Evolutionary conservation across 2,329 filamentous ascomycete genomes (phyloP).

Genomic region (Parafenestella ontariensis): DNA sequence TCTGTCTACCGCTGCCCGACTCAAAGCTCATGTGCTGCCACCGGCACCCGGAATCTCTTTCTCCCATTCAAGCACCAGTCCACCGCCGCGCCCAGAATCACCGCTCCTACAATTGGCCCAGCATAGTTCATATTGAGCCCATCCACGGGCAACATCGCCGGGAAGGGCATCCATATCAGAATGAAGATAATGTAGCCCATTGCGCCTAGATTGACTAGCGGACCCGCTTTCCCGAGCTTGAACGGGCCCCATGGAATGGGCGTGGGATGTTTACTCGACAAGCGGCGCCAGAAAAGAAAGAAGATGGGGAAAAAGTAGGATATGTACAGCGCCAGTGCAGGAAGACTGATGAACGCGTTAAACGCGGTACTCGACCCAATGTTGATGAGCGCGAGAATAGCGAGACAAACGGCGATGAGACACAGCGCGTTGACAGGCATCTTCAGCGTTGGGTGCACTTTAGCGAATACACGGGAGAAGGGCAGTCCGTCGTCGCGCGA

Average conservation of each 20-base stretch:
- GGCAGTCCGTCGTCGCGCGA: slow-evolving; percentile 56
- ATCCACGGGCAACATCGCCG: slow-evolving; percentile 25
- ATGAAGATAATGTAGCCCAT: slow-evolving; percentile 33
- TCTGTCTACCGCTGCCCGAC: too few species aligned
- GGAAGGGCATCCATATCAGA: slow-evolving; percentile 38
- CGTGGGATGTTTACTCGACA: slow-evolving; percentile 9
- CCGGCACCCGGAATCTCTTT: slow-evolving; percentile 35
- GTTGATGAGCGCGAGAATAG: slow-evolving; percentile 40
- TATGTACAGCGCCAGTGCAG: slow-evolving; percentile 35
- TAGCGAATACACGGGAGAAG: slow-evolving; percentile 34
- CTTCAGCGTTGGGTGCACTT: slow-evolving; percentile 28
- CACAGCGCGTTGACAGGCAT: slow-evolving; percentile 27
- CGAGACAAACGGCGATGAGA: slow-evolving; percentile 31
- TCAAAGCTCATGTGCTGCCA: not conserved
- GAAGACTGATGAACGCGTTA: slow-evolving; percentile 42
- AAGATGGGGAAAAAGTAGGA: slow-evolving; percentile 41
- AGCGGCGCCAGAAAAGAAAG: slow-evolving; percentile 27
- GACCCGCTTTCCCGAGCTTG: slow-evolving; percentile 26
- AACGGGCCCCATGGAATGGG: slow-evolving; percentile 30
- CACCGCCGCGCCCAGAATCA: slow-evolving; percentile 27
- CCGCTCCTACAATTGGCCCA: slow-evolving; percentile 28
- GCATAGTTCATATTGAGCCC: slow-evolving; percentile 36
- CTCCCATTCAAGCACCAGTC: slow-evolving; percentile 34
- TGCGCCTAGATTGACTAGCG: slow-evolving; percentile 29
- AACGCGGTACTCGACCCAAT: slow-evolving; percentile 35